A percentile compares a stretch with the other conserved stretches of the same genome.
Conservation (phyloP, 2,329 filamentous ascomycete species). For the Alternaria sp. region DNA sequence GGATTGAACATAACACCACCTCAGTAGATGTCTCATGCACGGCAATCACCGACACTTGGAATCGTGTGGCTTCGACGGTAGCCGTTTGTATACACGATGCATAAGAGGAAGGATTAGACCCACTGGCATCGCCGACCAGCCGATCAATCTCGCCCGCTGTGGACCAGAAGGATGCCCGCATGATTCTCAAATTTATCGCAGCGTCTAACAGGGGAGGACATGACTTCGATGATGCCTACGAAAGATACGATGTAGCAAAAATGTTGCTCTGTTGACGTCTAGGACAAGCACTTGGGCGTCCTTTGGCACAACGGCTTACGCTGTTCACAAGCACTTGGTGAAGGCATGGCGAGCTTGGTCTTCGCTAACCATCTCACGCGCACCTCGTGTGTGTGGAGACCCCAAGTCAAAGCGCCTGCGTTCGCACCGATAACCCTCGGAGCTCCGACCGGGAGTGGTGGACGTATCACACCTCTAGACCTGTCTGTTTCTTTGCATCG, state of each 20-base stretch:
- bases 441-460: constrained; percentile 66
- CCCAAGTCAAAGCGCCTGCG: constrained; percentile 72
- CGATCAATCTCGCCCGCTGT: constrained; percentile 72
- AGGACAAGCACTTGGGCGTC: constrained; percentile 78
- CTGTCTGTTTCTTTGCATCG: constrained; percentile 63
- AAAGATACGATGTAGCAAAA: constrained; percentile 52
- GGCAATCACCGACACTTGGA: constrained; percentile 81
- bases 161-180: constrained; percentile 69
- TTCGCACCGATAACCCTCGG: constrained; percentile 78
- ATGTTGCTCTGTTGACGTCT: constrained; percentile 77
- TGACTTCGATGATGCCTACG: constrained; percentile 71
- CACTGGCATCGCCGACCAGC: constrained; percentile 64
- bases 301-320: constrained; percentile 51
- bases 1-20: constrained; percentile 62
- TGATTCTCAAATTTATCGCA: constrained; percentile 77
- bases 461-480: constrained; percentile 31
- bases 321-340: constrained; percentile 68
- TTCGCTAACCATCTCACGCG: constrained; percentile 69
- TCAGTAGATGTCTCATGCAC: constrained; percentile 72
- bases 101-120: constrained; percentile 70
- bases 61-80: constrained; percentile 78
- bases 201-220: constrained; percentile 62
- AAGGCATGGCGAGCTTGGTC: constrained; percentile 66
- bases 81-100: constrained; percentile 78
- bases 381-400: constrained; percentile 70